A percentile compares a stretch with the other conserved stretches of the same genome.
phyloP scores from a whole-genome alignment of 352 stramenopile species.

The Thraustochytrium sp. region DNA sequence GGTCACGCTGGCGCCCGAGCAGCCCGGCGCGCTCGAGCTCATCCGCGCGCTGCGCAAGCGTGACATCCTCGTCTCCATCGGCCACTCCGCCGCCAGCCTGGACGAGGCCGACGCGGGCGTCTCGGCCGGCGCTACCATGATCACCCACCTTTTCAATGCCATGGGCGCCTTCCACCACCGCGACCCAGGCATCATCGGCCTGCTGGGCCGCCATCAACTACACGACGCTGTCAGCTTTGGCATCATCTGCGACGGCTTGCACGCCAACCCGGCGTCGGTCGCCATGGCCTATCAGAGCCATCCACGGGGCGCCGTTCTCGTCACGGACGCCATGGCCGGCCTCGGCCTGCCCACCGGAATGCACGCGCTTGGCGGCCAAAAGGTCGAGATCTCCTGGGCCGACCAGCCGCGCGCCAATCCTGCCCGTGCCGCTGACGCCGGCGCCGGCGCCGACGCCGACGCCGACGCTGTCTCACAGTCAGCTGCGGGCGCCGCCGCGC shows the following conservation, averaged over 20 bases:
- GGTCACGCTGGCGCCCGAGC: conserved; percentile 75
- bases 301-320: conserved; percentile 67
- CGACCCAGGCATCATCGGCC: conserved; percentile 73
- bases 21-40: conserved; percentile 60
- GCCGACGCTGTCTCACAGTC: neutral
- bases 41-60: conserved; percentile 55
- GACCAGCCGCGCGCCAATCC: neutral
- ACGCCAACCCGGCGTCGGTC: conserved; percentile 68
- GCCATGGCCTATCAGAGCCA: conserved; percentile 71
- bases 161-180: conserved; percentile 83
- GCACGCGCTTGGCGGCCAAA: conserved; percentile 66
- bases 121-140: conserved; percentile 62
- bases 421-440: neutral
- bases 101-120: conserved; percentile 65
- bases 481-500: neutral
- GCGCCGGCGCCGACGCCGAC: neutral
- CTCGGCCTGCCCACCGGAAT: conserved; percentile 66
- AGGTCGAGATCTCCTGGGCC: conserved; percentile 57
- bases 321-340: conserved; percentile 71
- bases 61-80: conserved; percentile 62
- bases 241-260: conserved; percentile 77
- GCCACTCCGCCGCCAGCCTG: conserved; percentile 68
- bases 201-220: conserved; percentile 58
- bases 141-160: conserved; percentile 84
- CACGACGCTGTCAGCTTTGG: conserved; percentile 60